Evolutionary conservation across 129 eudicot genomes (phyloP).

Genomic region (Flaveria ramosissima): DNA sequence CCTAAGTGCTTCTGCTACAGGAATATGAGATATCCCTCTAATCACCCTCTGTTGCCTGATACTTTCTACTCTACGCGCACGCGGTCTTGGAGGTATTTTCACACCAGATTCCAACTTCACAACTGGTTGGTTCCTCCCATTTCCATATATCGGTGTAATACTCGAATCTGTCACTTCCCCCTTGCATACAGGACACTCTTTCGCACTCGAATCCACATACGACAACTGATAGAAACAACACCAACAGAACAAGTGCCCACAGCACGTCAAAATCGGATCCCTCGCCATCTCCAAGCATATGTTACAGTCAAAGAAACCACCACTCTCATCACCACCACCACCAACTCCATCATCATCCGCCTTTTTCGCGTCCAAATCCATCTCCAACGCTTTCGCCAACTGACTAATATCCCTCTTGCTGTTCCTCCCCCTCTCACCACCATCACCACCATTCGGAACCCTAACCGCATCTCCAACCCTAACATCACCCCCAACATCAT

Average conservation of each 20-base stretch:
- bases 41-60: constrained; percentile 57
- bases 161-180: constrained; percentile 70
- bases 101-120: constrained; percentile 47
- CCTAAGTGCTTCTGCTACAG: constrained; percentile 79
- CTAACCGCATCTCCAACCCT: not conserved
- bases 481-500: constrained; percentile 12
- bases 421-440: constrained; percentile 41
- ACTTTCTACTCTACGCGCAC: constrained; percentile 66
- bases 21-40: constrained; percentile 59
- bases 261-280: constrained; percentile 69
- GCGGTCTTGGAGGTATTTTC: constrained; percentile 75
- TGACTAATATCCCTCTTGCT: constrained; percentile 63
- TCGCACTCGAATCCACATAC: constrained; percentile 52
- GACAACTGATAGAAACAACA: constrained; percentile 68
- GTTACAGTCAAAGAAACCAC: constrained; percentile 66
- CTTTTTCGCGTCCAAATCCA: constrained; percentile 58
- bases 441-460: constrained; percentile 12
- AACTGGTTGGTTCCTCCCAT: constrained; percentile 37
- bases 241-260: constrained; percentile 85
- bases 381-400: constrained; percentile 65
- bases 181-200: constrained; percentile 75
- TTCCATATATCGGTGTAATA: constrained; percentile 65
- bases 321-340: constrained; percentile 48
- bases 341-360: constrained; percentile 33
- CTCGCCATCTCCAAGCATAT: constrained; percentile 63